Conservation (phyloP, 1,284 basidiomycete species). For the Uromyces viciae-fabae region DNA sequence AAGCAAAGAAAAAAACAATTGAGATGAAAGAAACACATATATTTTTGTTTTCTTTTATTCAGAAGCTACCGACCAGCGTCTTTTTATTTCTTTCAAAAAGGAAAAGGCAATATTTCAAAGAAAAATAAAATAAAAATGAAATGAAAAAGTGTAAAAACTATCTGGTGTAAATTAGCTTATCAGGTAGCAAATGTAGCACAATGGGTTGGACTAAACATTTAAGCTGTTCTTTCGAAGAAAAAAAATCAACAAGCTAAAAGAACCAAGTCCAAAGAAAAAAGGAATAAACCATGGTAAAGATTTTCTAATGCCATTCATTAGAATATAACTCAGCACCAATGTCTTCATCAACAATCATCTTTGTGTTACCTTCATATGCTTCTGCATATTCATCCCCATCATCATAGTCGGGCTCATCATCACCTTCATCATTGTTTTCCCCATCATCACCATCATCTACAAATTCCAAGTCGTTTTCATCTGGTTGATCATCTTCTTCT, state of each 20-base stretch:
- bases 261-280: background rate
- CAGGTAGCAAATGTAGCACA: background rate
- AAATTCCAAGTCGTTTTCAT: background rate
- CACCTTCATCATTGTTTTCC: background rate
- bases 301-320: background rate
- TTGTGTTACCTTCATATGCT: background rate
- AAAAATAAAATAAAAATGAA: no score
- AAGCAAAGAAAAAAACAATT: no score
- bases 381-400: background rate
- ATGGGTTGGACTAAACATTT: background rate
- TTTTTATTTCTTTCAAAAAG: no score
- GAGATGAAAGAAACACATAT: no score
- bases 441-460: background rate
- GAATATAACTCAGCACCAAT: background rate
- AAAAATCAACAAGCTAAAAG: background rate
- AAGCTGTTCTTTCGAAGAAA: background rate
- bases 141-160: no score
- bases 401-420: background rate
- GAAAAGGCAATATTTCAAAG: no score
- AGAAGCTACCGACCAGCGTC: no score
- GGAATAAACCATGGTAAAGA: background rate
- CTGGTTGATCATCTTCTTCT: background rate
- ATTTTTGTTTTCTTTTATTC: no score
- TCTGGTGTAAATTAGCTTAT: background rate
- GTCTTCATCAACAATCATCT: constrained; percentile 17